Evolutionary conservation across 1,284 basidiomycete genomes (phyloP).

Genomic region (Malassezia sp.): DNA sequence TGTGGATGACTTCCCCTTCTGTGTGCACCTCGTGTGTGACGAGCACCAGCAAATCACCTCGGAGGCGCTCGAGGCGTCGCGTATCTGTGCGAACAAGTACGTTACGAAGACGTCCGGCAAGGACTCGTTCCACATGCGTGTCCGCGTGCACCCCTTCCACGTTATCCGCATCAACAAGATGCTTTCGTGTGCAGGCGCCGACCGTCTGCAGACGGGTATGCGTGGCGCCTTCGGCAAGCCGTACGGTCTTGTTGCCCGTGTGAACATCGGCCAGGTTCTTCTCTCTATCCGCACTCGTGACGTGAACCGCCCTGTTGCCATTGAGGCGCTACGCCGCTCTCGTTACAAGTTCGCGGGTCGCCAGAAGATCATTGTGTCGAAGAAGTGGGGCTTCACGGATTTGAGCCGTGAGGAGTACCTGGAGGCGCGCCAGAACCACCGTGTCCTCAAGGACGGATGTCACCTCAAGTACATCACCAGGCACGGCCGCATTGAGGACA

Average conservation of each 20-base stretch:
- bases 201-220: slow-evolving; percentile 95
- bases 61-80: slow-evolving; percentile 93
- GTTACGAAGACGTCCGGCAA: slow-evolving; percentile 96
- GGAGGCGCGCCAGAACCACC: slow-evolving; percentile 66
- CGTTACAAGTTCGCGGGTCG: slow-evolving; percentile 99
- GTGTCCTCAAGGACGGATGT: slow-evolving; percentile 45
- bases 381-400: slow-evolving; percentile 73
- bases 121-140: slow-evolving; percentile 96
- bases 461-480: slow-evolving; percentile 46
- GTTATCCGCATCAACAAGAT: slow-evolving; percentile 99
- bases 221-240: slow-evolving; percentile 99
- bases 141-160: slow-evolving; percentile 96
- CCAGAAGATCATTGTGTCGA: slow-evolving; percentile 86
- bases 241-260: slow-evolving; percentile 85
- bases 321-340: slow-evolving; percentile 73
- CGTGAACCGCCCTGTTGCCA: slow-evolving; percentile 70
- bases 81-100: slow-evolving; percentile 99
- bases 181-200: slow-evolving; percentile 96
- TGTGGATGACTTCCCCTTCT: slow-evolving; percentile 75
- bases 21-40: slow-evolving; percentile 84
- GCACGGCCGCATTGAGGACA: slow-evolving; percentile 40
- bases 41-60: slow-evolving; percentile 96
- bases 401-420: slow-evolving; percentile 81
- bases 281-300: slow-evolving; percentile 92
- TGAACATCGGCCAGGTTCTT: slow-evolving; percentile 94